These are phyloP conservation scores for Dalbergia oliveri DNA, from an alignment of 306 rosid genomes.

Conservation along the genomic window DNA sequence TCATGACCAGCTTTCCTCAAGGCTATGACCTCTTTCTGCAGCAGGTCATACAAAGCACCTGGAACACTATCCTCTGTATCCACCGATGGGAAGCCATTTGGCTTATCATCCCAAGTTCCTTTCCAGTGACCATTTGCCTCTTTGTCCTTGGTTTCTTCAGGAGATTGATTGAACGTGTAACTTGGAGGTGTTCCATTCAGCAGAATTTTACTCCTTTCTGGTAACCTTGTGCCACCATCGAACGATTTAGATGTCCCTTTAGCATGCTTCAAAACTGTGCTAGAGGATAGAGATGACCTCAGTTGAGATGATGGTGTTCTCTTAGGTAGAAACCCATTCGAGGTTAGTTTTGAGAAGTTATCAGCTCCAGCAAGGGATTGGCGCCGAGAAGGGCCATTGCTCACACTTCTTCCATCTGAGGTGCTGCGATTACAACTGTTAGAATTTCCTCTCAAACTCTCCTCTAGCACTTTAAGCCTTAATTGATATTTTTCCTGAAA, in stretches of 20 bases:
- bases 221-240: conserved; percentile 93
- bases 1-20: conserved; percentile 93
- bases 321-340: too few species aligned
- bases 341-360: too few species aligned
- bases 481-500: conserved; percentile 88
- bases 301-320: too few species aligned
- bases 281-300: too few species aligned
- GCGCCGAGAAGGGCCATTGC: too few species aligned
- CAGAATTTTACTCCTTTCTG: conserved; percentile 87
- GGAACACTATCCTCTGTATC: conserved; percentile 60
- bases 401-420: conserved; percentile 74
- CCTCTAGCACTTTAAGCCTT: conserved; percentile 95
- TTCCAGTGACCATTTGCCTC: conserved; percentile 64
- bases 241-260: conserved; percentile 97
- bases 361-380: too few species aligned
- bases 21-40: conserved; percentile 91
- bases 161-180: conserved; percentile 75
- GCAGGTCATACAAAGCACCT: conserved; percentile 70
- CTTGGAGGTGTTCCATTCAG: conserved; percentile 76
- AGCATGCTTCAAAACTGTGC: conserved; percentile 55
- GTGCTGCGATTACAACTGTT: conserved; percentile 65
- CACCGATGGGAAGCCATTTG: conserved; percentile 64
- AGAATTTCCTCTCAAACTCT: conserved; percentile 88
- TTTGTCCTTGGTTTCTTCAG: conserved; percentile 59
- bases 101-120: conserved; percentile 81